Conservation (phyloP, 352 stramenopile species). For the Halophytophthora polymorphica region DNA sequence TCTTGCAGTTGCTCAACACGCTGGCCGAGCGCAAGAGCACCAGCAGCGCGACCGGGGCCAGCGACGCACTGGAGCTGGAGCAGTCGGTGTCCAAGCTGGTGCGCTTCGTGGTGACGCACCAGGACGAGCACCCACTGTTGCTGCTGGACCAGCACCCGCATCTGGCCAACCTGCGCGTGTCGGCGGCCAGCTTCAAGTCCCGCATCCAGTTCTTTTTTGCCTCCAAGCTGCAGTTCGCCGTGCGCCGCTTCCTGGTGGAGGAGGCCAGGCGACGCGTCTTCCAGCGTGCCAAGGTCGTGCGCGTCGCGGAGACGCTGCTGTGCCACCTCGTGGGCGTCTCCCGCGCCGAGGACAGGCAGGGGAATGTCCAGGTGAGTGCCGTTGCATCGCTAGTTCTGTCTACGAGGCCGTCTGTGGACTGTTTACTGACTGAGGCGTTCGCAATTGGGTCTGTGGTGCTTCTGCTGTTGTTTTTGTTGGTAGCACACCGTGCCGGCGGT, state of each 20-base stretch:
- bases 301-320: constrained; percentile 43
- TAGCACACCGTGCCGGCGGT: constrained; percentile 70
- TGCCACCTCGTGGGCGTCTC: constrained; percentile 58
- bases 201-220: constrained; percentile 43
- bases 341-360: constrained; percentile 55
- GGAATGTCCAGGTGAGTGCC: constrained; percentile 62
- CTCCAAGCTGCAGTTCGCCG: constrained; percentile 53
- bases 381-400: constrained; percentile 3
- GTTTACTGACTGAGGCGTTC: not conserved
- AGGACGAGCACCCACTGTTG: constrained; percentile 36
- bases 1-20: constrained; percentile 48
- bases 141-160: constrained; percentile 50
- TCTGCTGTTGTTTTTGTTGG: constrained; percentile 4
- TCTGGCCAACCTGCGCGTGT: constrained; percentile 46
- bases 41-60: constrained; percentile 20
- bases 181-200: constrained; percentile 40
- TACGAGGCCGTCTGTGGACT: not conserved
- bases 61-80: constrained; percentile 32
- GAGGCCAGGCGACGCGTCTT: constrained; percentile 53
- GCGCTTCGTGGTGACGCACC: constrained; percentile 31
- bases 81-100: constrained; percentile 33
- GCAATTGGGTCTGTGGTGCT: not conserved
- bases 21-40: constrained; percentile 35
- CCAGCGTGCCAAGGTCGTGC: constrained; percentile 40
- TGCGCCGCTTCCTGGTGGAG: constrained; percentile 52